Base-by-base conservation (phyloP, 2,329 filamentous ascomycete genomes). In the Metarhizium album region DNA sequence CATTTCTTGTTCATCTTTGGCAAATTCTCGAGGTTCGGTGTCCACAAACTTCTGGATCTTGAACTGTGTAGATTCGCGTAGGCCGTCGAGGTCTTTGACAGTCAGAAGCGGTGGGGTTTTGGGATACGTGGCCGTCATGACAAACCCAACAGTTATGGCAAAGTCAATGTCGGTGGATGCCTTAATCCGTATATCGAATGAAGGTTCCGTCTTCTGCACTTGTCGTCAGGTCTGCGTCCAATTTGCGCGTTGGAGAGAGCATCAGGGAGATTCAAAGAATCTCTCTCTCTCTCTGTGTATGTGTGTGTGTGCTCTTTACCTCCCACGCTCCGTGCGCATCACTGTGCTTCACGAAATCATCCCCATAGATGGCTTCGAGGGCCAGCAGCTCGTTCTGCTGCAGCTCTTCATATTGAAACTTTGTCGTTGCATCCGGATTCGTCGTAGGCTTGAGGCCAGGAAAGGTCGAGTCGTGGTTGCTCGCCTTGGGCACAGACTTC, bases 301-400 rank as follows among this genome's bases (percentile, higher is more conserved):
- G 37, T 5, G 37, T 43, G 45, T 68, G 33, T 37, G 50, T 37
- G 45, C 29, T 8, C 45, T 74, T 62, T 75, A 88, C 86, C 75
- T 94, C 90, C 91, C 91, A 97, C 40, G 90, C 90, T 58, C 80
- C 77, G 53, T 82, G 80, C 53, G 79, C 79, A 47, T 79, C 78
- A 61, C 84, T 80, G 60, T 89, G 79, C 64, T 85, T 82, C 59
- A 85, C 76, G 62, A 89, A 96, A 63, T 96, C 90, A 53, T 95
- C 88, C 58, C 84, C 85, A 63, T 93, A 97, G 47, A 97, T 94
- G 42, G 91, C 87, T 60, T 86, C 78, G 53, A 97, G 75, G 43
- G 83, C 91, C 64, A 93, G 80, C 52, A 95, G 76, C 70, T 97
- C 93, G 64, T 95, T 87, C 61, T 86, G 76, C 70, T 97, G 93